A percentile compares a stretch with the other conserved stretches of the same genome.
Evolutionary conservation across 2,329 filamentous ascomycete species (phyloP).

Genomic region (Myriosclerotinia scirpicola): DNA sequence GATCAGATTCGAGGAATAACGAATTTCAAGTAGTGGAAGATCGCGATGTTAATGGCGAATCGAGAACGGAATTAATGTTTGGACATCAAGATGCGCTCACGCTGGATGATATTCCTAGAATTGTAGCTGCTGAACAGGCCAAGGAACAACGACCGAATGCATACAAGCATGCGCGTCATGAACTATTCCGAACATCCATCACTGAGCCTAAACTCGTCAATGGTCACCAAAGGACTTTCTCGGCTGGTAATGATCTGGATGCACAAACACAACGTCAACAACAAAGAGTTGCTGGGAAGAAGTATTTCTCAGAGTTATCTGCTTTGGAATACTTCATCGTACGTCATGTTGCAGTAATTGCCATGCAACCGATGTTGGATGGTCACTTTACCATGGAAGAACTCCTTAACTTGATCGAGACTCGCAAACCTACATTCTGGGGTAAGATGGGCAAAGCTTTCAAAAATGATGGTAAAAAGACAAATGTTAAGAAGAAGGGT

Average conservation of each 20-base stretch:
- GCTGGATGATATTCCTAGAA: conserved; percentile 91
- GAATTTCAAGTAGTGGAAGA: conserved; percentile 81
- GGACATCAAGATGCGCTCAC: conserved; percentile 89
- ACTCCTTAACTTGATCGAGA: conserved; percentile 87
- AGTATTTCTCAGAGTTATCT: conserved; percentile 94
- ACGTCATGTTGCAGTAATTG: conserved; percentile 88
- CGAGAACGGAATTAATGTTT: conserved; percentile 78
- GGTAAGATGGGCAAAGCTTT: conserved; percentile 97
- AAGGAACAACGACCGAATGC: conserved; percentile 83
- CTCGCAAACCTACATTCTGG: conserved; percentile 93
- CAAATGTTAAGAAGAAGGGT: conserved; percentile 83
- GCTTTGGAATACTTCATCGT: conserved; percentile 97
- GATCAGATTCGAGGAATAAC: conserved; percentile 52
- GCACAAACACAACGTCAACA: conserved; percentile 49
- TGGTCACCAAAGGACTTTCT: conserved; percentile 67
- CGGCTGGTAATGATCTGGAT: conserved; percentile 55
- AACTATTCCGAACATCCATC: conserved; percentile 57
- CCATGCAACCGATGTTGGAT: conserved; percentile 90
- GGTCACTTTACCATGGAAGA: conserved; percentile 92
- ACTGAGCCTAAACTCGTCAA: conserved; percentile 65
- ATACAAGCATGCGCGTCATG: conserved; percentile 72
- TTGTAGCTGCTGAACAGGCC: conserved; percentile 93
- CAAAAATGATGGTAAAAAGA: conserved; percentile 72
- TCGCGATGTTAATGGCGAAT: conserved; percentile 65
- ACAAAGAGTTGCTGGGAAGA: conserved; percentile 54